phyloP scores from a whole-genome alignment of 2,329 filamentous ascomycete genomes.

The Cercospora janseana region DNA sequence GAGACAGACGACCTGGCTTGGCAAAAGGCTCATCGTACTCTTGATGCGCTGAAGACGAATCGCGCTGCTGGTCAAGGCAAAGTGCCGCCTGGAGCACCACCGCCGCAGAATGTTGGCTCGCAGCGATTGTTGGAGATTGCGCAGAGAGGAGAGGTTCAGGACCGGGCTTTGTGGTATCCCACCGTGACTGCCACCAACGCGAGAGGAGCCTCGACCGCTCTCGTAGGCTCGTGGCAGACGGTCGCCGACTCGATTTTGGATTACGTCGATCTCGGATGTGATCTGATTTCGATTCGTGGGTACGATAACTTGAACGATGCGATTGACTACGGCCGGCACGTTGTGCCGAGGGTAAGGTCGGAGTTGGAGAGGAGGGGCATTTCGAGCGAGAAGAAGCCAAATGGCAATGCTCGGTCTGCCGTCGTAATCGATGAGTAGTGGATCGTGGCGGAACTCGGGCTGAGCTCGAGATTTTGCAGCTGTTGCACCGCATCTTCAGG shows the following conservation, averaged over 20 bases:
- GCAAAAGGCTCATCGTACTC: slow-evolving; percentile 58
- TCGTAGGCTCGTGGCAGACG: slow-evolving; percentile 56
- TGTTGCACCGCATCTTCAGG: no score
- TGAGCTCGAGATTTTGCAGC: no score
- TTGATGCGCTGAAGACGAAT: slow-evolving; percentile 53
- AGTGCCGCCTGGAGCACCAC: slow-evolving; percentile 33
- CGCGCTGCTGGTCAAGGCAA: slow-evolving; percentile 30
- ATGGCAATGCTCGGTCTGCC: background rate
- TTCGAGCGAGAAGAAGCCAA: background rate
- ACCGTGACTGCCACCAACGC: slow-evolving; percentile 62
- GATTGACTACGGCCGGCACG: slow-evolving; percentile 58
- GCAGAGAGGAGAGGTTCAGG: slow-evolving; percentile 56
- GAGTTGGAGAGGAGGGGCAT: slow-evolving; percentile 32
- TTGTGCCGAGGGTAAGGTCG: slow-evolving; percentile 52
- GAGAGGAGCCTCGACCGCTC: slow-evolving; percentile 57
- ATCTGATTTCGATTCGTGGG: slow-evolving; percentile 60
- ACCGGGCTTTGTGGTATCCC: slow-evolving; percentile 62
- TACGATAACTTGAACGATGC: slow-evolving; percentile 62
- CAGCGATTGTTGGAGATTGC: slow-evolving; percentile 60
- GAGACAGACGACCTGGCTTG: slow-evolving; percentile 63
- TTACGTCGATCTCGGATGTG: slow-evolving; percentile 57
- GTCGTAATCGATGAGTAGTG: slow-evolving; percentile 8
- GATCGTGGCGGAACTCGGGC: background rate
- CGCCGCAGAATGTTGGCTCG: slow-evolving; percentile 59
- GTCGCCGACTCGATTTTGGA: slow-evolving; percentile 56